Percentiles rank a stretch among this genome's conserved stretches.
Conservation (phyloP, 768 basidiomycete genomes). For the Mycena galopus region DNA sequence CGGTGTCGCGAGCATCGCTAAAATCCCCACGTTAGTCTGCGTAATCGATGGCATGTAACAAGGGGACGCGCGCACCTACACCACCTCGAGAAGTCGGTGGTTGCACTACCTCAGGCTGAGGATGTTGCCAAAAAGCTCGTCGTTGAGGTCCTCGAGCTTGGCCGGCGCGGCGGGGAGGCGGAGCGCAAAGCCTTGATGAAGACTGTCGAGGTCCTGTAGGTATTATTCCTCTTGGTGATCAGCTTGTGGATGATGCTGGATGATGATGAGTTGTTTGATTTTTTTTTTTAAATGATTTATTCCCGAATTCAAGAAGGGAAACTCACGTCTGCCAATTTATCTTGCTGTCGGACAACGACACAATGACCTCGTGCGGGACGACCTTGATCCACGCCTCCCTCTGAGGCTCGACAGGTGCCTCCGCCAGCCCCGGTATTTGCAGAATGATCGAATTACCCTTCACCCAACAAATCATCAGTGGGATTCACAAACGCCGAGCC, state of each 20-base stretch:
- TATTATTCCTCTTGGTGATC: slow-evolving; percentile 90
- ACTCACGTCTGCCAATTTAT: slow-evolving; percentile 82
- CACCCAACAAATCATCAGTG: slow-evolving; percentile 17
- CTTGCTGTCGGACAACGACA: slow-evolving; percentile 79
- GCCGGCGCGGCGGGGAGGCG: slow-evolving; percentile 58
- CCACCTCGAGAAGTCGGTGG: slow-evolving; percentile 81
- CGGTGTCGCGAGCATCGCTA: slow-evolving; percentile 61
- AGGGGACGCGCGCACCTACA: slow-evolving; percentile 72
- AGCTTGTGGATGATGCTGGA: slow-evolving; percentile 84
- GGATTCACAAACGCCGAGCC: background rate
- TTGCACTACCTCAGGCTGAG: slow-evolving; percentile 89
- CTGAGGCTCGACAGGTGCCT: slow-evolving; percentile 47
- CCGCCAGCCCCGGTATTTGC: slow-evolving; percentile 44
- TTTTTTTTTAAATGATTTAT: background rate
- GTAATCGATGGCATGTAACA: background rate
- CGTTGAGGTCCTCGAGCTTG: slow-evolving; percentile 85
- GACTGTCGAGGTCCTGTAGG: slow-evolving; percentile 86
- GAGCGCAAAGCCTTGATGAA: slow-evolving; percentile 63
- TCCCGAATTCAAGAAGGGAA: background rate
- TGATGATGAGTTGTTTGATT: background rate
- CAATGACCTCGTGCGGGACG: slow-evolving; percentile 54
- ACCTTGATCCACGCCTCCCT: slow-evolving; percentile 61
- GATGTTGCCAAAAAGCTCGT: slow-evolving; percentile 91
- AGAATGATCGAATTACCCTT: slow-evolving; percentile 49
- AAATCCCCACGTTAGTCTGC: background rate